These are phyloP conservation scores for Pichia gijzeniarum DNA, from an alignment of 805 yeast genomes.

Conservation along the genomic window DNA sequence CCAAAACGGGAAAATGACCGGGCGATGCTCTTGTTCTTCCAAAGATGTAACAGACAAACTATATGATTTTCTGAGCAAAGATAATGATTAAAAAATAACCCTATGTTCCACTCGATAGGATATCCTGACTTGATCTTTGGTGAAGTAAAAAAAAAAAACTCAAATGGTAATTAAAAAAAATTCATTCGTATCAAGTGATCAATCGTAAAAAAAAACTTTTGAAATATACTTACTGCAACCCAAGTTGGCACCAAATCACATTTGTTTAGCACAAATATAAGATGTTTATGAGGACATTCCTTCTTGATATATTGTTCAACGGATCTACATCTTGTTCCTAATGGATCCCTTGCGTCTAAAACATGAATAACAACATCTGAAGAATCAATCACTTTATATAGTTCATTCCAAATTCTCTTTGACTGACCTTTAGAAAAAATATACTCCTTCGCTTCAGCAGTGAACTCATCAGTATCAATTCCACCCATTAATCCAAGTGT, in stretches of 20 bases:
- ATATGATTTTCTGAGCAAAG: slow-evolving; percentile 39
- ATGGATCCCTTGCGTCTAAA: slow-evolving; percentile 93
- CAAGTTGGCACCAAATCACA: slow-evolving; percentile 98
- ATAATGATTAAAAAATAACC: slow-evolving; percentile 11
- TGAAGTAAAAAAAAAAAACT: slow-evolving; percentile 11
- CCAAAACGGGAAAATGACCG: slow-evolving; percentile 39
- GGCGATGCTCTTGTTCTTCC: slow-evolving; percentile 75
- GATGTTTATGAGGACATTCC: slow-evolving; percentile 95
- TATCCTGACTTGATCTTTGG: slow-evolving; percentile 91
- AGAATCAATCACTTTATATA: slow-evolving; percentile 94
- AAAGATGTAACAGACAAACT: slow-evolving; percentile 94
- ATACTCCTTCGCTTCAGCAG: slow-evolving; percentile 89
- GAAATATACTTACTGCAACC: slow-evolving; percentile 86
- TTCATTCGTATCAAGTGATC: too few relatives aligned
- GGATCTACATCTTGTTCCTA: slow-evolving; percentile 90
- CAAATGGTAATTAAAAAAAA: slow-evolving; percentile 3
- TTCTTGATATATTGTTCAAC: slow-evolving; percentile 90
- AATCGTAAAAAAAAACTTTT: background rate
- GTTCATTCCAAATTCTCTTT: slow-evolving; percentile 96
- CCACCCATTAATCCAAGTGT: slow-evolving; percentile 80
- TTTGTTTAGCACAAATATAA: slow-evolving; percentile 89
- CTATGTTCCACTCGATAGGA: slow-evolving; percentile 24
- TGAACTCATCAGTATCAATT: slow-evolving; percentile 67
- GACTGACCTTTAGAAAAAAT: slow-evolving; percentile 97
- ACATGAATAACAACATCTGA: slow-evolving; percentile 97